Evolutionary conservation across 805 yeast species (phyloP), one percentile per base, ranked within the genome.

Genomic region (Wickerhamia fluorescens): DNA sequence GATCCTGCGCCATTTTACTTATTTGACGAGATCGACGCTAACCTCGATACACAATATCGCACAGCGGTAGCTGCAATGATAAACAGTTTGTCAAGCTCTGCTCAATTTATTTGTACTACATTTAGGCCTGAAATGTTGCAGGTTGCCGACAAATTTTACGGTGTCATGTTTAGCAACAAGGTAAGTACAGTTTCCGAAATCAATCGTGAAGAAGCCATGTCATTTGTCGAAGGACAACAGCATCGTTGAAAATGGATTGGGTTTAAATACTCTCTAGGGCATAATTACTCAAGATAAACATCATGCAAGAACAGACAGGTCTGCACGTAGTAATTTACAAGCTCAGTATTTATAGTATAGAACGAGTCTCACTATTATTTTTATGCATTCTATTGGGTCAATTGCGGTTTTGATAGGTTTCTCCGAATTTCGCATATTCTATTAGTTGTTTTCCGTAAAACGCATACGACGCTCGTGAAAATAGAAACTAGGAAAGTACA

Each of bases 1-100:
- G 97, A 92, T 43, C 97, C 97, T 7, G 96, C 96, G 6, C 96
- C 97, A 27, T 92, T 92, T 53, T 92, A 92, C 50, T 57, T 92
- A 26, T 89, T 92, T 54, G 98, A 92, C 56, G 98, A 92, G 60
- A 81, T 92, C 35, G 98, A 92, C 58, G 96, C 97, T 4, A 92
- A 89, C 43, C 65, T 92, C 38, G 98, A 92, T 56, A 75, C 94
- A 3, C 95, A 84, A 47, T 89, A 88, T 49, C 71, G 98, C 45
- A 71, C 83, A 0, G 75, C 95, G 0, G 95, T 92, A 13, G 95
- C 97, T 0, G 58, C 66, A 19, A 60, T 84, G 63, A 77, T 92
- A 31, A 66, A 73, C 40, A 66, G 71, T 20, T 56, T 88, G 31
- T 73, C 95, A 13, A 25, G 30, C 15, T 56, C 68, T 31, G 94